Conservation (phyloP, 306 rosid genomes). For the Gillenia trifoliata region DNA sequence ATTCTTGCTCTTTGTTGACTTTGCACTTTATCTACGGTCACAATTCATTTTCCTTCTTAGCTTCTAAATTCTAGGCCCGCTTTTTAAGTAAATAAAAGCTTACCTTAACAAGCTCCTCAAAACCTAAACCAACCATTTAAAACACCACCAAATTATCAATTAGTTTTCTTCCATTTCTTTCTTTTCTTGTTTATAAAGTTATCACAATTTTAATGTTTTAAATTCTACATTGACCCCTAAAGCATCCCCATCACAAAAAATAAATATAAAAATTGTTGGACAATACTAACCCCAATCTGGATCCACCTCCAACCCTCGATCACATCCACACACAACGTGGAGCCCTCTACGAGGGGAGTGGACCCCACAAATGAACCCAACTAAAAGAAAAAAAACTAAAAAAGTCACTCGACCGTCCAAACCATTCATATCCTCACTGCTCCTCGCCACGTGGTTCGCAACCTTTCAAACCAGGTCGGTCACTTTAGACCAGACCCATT, state of each 20-base stretch:
- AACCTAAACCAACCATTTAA: neutral
- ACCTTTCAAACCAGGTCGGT: conserved; percentile 17
- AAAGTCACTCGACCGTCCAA: conserved; percentile 14
- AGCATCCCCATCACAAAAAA: neutral
- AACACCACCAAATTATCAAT: neutral
- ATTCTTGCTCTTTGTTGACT: neutral
- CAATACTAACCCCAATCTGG: neutral
- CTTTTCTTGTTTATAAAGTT: neutral
- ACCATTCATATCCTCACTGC: neutral
- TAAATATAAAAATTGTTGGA: neutral
- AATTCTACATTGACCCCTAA: neutral
- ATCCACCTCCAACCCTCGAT: neutral
- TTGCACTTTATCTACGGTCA: neutral
- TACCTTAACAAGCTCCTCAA: neutral
- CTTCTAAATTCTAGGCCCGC: neutral
- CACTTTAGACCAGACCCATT: neutral
- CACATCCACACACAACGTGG: conserved; percentile 7
- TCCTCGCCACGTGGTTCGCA: conserved; percentile 23
- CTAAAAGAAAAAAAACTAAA: neutral
- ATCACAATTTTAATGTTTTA: neutral
- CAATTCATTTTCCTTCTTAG: neutral
- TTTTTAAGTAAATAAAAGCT: neutral
- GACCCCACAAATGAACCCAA: neutral
- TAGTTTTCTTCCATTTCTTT: neutral
- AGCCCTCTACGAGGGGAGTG: neutral